Percentiles rank a stretch among this genome's conserved stretches.
These are phyloP conservation scores for Clarkia xantiana DNA, from an alignment of 345 rosid species.

Conservation along the genomic window DNA sequence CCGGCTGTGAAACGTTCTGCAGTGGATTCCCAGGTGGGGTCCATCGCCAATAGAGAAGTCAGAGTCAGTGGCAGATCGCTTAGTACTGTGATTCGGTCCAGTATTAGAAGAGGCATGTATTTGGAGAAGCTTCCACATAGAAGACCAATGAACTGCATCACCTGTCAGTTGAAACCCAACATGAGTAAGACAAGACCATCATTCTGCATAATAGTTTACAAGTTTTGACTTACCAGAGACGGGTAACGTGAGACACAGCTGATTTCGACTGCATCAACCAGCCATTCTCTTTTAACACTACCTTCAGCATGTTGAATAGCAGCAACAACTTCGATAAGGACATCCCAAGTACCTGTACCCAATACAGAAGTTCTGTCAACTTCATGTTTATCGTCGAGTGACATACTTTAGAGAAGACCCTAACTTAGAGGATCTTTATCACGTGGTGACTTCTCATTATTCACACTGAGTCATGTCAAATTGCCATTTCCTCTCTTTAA, in stretches of 20 bases:
- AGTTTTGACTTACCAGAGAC: constrained; percentile 45
- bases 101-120: constrained; percentile 71
- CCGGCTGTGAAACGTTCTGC: constrained; percentile 32
- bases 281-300: constrained; percentile 74
- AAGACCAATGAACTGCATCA: constrained; percentile 52
- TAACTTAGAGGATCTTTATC: too few relatives aligned
- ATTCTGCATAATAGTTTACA: not conserved
- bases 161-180: constrained; percentile 23
- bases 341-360: constrained; percentile 60
- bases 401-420: too few relatives aligned
- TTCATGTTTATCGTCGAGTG: too few relatives aligned
- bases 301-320: constrained; percentile 56
- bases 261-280: constrained; percentile 63
- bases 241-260: constrained; percentile 73
- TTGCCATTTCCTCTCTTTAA: too few relatives aligned
- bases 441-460: too few relatives aligned
- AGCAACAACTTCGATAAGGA: constrained; percentile 50
- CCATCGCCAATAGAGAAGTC: constrained; percentile 33
- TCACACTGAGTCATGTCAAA: too few relatives aligned
- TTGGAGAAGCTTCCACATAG: constrained; percentile 71
- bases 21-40: constrained; percentile 43
- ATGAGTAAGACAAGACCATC: not conserved
- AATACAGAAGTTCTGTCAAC: too few relatives aligned
- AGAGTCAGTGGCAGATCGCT: constrained; percentile 64
- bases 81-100: constrained; percentile 38